Conservation (phyloP, 169 alveolate genomes). For the Plasmodium reichenowi region DNA sequence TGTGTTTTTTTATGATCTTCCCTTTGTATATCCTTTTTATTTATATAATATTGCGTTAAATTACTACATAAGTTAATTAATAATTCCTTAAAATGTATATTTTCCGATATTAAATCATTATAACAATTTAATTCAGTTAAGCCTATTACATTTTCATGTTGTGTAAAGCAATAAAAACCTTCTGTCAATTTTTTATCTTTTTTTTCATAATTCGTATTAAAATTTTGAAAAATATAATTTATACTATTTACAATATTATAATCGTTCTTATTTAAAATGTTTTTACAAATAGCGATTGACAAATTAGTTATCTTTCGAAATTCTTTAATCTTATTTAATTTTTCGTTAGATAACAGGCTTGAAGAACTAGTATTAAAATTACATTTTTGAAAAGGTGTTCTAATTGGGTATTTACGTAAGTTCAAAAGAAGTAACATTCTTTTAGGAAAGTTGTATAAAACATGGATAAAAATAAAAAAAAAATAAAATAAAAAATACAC, state of each 20-base stretch:
- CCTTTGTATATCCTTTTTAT: background rate
- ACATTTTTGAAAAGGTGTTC: slow-evolving; percentile 7
- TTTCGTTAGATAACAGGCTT: slow-evolving; percentile 9
- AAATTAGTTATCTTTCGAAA: slow-evolving; percentile 69
- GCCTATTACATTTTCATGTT: slow-evolving; percentile 14
- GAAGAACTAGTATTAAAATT: slow-evolving; percentile 22
- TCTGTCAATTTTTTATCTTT: slow-evolving; percentile 50
- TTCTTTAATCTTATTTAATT: slow-evolving; percentile 47
- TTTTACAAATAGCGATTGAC: slow-evolving; percentile 56
- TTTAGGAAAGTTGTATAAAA: too few species aligned
- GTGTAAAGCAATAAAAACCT: slow-evolving; percentile 68
- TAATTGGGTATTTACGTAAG: background rate
- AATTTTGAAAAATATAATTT: slow-evolving; percentile 66
- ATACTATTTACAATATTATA: slow-evolving; percentile 56
- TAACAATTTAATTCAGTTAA: slow-evolving; percentile 45
- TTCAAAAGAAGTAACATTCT: background rate
- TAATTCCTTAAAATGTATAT: slow-evolving; percentile 66
- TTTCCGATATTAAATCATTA: slow-evolving; percentile 71
- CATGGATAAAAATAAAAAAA: too few species aligned
- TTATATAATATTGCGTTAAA: slow-evolving; percentile 21
- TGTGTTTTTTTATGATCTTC: slow-evolving; percentile 1
- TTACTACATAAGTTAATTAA: slow-evolving; percentile 55
- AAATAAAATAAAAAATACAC: background rate
- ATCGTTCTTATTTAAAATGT: slow-evolving; percentile 57
- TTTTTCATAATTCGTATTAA: slow-evolving; percentile 27